These are phyloP conservation scores for Pyronema omphalodes DNA, from an alignment of 495 filamentous ascomycete species.

Conservation along the genomic window DNA sequence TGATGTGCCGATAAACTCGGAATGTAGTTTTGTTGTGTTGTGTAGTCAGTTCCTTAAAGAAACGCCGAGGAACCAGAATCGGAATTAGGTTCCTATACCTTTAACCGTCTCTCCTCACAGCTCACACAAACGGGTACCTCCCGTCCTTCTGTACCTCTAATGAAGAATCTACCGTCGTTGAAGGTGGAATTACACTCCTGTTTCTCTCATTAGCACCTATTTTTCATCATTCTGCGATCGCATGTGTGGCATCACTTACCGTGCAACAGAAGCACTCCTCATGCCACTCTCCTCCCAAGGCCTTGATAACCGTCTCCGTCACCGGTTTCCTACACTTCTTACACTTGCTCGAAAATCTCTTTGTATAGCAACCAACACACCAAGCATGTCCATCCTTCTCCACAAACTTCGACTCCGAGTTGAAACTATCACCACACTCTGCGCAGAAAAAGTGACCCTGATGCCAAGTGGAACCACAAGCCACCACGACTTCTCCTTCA, in stretches of 20 bases:
- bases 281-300: constrained; percentile 88
- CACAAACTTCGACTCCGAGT: constrained; percentile 33
- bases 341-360: constrained; percentile 74
- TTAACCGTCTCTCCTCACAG: constrained; percentile 33
- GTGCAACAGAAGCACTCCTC: constrained; percentile 73
- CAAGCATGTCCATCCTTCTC: constrained; percentile 99
- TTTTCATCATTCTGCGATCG: too few relatives aligned
- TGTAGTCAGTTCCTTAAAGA: too few relatives aligned
- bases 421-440: constrained; percentile 65
- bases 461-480: constrained; percentile 88
- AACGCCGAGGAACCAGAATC: too few relatives aligned
- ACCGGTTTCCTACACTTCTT: constrained; percentile 68
- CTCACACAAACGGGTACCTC: constrained; percentile 32
- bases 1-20: too few relatives aligned
- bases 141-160: constrained; percentile 27
- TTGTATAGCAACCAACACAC: constrained; percentile 86
- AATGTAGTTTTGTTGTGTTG: too few relatives aligned
- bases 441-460: constrained; percentile 98
- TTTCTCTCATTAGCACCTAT: constrained; percentile 1
- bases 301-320: constrained; percentile 67
- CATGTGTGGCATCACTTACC: constrained; percentile 7
- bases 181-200: constrained; percentile 31
- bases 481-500: constrained; percentile 82
- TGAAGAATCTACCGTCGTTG: constrained; percentile 32
- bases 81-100: constrained; percentile 17